phyloP scores from a whole-genome alignment of 1,284 basidiomycete genomes.

The Xerocomus nothofagi region DNA sequence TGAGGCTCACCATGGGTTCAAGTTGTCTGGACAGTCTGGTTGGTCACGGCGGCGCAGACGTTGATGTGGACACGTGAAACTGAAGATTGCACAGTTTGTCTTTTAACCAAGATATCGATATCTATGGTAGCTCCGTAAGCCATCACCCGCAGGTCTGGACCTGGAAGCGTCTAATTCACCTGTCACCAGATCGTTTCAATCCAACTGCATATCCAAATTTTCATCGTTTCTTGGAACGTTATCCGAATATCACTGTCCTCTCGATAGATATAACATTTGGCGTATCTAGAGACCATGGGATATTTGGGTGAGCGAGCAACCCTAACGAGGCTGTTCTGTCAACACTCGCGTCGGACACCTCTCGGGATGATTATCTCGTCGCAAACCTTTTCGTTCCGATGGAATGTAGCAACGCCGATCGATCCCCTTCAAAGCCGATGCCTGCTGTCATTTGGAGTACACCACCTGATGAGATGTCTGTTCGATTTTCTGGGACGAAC shows the following conservation, averaged over 20 bases:
- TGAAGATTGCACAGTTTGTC: background rate
- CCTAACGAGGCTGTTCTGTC: slow-evolving; percentile 64
- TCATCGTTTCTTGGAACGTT: slow-evolving; percentile 62
- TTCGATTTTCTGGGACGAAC: slow-evolving; percentile 75
- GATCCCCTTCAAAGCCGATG: slow-evolving; percentile 62
- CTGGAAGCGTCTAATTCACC: background rate
- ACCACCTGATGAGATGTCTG: slow-evolving; percentile 69
- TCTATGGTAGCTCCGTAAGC: slow-evolving; percentile 53
- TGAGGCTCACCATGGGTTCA: slow-evolving; percentile 77
- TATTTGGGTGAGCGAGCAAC: slow-evolving; percentile 76
- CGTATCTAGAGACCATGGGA: slow-evolving; percentile 66
- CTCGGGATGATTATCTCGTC: slow-evolving; percentile 78
- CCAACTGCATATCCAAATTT: slow-evolving; percentile 83
- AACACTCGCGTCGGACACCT: slow-evolving; percentile 57
- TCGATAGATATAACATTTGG: slow-evolving; percentile 80
- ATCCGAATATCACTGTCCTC: slow-evolving; percentile 50
- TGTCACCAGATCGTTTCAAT: slow-evolving; percentile 67
- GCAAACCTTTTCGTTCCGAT: slow-evolving; percentile 43
- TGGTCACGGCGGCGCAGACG: slow-evolving; percentile 42
- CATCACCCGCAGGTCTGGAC: background rate
- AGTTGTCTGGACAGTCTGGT: no score
- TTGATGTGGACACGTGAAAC: slow-evolving; percentile 70
- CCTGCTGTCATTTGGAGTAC: slow-evolving; percentile 83
- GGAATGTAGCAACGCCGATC: background rate
- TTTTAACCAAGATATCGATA: slow-evolving; percentile 1